Base-by-base conservation (phyloP, 192 early-diverging fungal genomes). In the Coemansia sp. region DNA sequence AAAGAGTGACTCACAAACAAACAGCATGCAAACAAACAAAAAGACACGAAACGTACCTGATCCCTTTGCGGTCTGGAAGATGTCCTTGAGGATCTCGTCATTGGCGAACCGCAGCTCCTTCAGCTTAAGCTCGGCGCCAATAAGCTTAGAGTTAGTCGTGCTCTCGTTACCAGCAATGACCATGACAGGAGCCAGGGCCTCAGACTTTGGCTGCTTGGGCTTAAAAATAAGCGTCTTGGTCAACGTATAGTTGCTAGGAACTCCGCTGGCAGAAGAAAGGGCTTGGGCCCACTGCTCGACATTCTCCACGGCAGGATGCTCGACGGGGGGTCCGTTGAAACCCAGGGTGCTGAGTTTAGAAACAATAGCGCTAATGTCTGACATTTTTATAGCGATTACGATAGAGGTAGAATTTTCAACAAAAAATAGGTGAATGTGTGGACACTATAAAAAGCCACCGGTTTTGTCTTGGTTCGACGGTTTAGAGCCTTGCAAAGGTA, bases 191-290 rank as follows among this genome's bases (percentile, higher is more conserved):
- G 82, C 78, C 10, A 78, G 59, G 29, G 81, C 50, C 26, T 81
- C 84, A 2, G 80, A 55, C 63, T 84, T 84, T 46, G 83, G 75
- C 38, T 78, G 80, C 78, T 92, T 92, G 23, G 90, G 87, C 77
- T 92, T 92, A 30, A 85, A 69, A 37, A 92, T 78, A 22, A 92
- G 74, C 18, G 89, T 88, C 58, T 92, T 89, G 47, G 81, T 81
- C 46, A 84, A 53, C 46, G 46, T 42, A 39, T 69, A 58, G 40
- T 50, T 49, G 53, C 19, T 17, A 2, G 74, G 74, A 26, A 66
- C 38, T 11, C 58, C 60, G 41, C 50, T 53, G 36, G 45, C 64
- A 8, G 33, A 36, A 3, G 54, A 45, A 2, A 84, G 64, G 4
- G 60, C 64, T 13, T 70, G 67, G 7, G 63, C 66, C 86, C 86